Percentiles rank a stretch among this genome's conserved stretches.
Conservation (phyloP, 1,284 basidiomycete species). For the Leccinum fuscescens region DNA sequence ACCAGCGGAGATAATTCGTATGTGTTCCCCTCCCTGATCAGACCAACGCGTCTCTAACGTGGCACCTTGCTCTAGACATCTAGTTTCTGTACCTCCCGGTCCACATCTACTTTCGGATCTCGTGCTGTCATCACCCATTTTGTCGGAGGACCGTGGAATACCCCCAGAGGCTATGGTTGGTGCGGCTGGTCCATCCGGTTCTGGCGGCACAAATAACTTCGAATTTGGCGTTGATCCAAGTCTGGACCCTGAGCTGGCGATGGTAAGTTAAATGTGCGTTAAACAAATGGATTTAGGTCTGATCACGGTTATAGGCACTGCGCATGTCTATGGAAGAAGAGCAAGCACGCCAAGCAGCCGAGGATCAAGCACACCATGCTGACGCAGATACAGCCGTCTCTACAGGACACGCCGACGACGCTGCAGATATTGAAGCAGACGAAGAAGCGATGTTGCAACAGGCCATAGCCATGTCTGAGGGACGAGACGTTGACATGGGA, state of each 20-base stretch:
- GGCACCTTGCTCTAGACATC: conserved; percentile 56
- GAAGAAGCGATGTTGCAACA: conserved; percentile 66
- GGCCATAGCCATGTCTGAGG: conserved; percentile 58
- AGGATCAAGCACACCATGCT: conserved; percentile 36
- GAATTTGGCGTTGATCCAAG: conserved; percentile 94
- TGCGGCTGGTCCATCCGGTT: conserved; percentile 46
- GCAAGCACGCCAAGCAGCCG: conserved; percentile 82
- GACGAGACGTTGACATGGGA: conserved; percentile 41
- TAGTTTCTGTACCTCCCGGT: conserved; percentile 80
- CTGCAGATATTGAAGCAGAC: conserved; percentile 50
- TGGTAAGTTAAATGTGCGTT: conserved; percentile 54
- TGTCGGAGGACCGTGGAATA: conserved; percentile 77
- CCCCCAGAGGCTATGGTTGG: conserved; percentile 60
- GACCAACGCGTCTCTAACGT: conserved; percentile 4
- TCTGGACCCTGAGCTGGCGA: conserved; percentile 94
- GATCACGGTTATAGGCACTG: conserved; percentile 62
- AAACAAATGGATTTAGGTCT: not conserved
- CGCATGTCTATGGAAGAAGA: conserved; percentile 99
- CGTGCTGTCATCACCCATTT: conserved; percentile 78
- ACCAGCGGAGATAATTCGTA: conserved; percentile 82
- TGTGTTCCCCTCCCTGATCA: conserved; percentile 29
- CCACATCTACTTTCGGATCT: conserved; percentile 81
- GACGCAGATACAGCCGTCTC: conserved; percentile 32
- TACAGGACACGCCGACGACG: conserved; percentile 29
- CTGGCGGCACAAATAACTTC: conserved; percentile 57